phyloP scores from a whole-genome alignment of 139 green algal species.

The Gonium pectorale region DNA sequence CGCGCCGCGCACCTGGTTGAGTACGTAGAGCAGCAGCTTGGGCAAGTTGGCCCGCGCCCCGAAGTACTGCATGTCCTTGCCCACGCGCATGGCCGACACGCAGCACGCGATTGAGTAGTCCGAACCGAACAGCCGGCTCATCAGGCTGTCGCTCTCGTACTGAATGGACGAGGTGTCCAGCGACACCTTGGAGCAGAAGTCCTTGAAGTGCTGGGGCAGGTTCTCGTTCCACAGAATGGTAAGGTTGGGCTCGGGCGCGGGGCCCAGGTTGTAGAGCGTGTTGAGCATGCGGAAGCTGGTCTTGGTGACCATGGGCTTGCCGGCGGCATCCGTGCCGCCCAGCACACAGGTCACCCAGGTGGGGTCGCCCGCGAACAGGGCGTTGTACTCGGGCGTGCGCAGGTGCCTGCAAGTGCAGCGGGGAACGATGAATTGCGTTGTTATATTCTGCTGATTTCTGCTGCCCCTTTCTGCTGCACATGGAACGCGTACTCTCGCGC shows the following conservation, averaged over 20 bases:
- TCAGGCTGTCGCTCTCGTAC: conserved; percentile 79
- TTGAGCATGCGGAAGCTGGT: conserved; percentile 75
- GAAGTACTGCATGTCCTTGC: conserved; percentile 86
- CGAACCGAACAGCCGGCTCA: conserved; percentile 71
- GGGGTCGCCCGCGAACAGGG: conserved; percentile 83
- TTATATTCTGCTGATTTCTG: no score
- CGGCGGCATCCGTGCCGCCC: conserved; percentile 63
- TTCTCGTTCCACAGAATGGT: conserved; percentile 77
- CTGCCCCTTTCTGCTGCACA: no score
- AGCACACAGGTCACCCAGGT: conserved; percentile 83
- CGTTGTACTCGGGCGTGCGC: conserved; percentile 85
- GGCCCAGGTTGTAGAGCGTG: conserved; percentile 80
- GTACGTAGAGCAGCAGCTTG: conserved; percentile 80
- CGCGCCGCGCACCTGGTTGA: conserved; percentile 62
- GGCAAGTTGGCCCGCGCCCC: conserved; percentile 79
- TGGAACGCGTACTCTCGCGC: no score
- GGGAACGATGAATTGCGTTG: no score
- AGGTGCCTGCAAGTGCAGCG: conserved; percentile 69
- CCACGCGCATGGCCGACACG: conserved; percentile 80
- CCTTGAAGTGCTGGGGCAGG: conserved; percentile 78
- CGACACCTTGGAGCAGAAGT: conserved; percentile 69
- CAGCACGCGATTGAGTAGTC: conserved; percentile 87
- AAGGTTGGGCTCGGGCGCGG: conserved; percentile 84
- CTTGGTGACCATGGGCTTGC: conserved; percentile 80
- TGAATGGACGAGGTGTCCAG: conserved; percentile 78